phyloP scores from a whole-genome alignment of 257 asterid genomes.

The Ophiorrhiza pumila region DNA sequence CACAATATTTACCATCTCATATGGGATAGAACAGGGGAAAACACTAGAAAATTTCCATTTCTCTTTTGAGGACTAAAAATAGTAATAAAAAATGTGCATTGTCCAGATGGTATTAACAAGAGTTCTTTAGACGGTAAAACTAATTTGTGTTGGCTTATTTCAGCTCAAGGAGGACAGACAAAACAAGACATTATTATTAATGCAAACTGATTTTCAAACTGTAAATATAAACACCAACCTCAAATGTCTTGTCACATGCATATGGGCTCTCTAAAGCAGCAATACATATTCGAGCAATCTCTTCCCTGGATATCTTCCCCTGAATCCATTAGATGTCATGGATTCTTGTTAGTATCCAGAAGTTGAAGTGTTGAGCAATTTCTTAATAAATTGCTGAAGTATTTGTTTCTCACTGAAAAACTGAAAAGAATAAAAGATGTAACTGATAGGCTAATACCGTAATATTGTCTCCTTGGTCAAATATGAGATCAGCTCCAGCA shows the following conservation, averaged over 20 bases:
- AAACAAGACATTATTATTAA: neutral
- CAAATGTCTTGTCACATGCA: slow-evolving; percentile 88
- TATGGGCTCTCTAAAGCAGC: slow-evolving; percentile 86
- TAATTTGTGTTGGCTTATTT: too few species aligned
- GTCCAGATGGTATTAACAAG: too few species aligned
- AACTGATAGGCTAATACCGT: slow-evolving; percentile 45
- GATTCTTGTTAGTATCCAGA: neutral
- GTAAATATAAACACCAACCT: slow-evolving; percentile 40
- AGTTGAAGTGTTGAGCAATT: too few species aligned
- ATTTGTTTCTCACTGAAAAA: neutral
- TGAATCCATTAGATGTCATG: slow-evolving; percentile 22
- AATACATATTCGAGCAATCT: slow-evolving; percentile 81
- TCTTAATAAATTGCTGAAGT: neutral
- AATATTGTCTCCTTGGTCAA: slow-evolving; percentile 94
- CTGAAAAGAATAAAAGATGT: neutral
- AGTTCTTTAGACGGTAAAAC: neutral
- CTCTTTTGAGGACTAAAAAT: neutral
- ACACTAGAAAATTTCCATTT: too few species aligned
- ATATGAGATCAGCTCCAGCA: slow-evolving; percentile 95
- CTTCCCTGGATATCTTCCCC: slow-evolving; percentile 94
- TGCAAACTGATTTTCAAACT: neutral
- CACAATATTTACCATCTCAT: neutral
- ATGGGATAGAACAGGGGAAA: neutral
- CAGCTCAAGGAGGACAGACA: neutral
- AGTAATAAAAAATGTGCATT: neutral